Evolutionary conservation across 257 asterid genomes (phyloP), one percentile per base, ranked within the genome.

Genomic region (Ligustrum vulgare): DNA sequence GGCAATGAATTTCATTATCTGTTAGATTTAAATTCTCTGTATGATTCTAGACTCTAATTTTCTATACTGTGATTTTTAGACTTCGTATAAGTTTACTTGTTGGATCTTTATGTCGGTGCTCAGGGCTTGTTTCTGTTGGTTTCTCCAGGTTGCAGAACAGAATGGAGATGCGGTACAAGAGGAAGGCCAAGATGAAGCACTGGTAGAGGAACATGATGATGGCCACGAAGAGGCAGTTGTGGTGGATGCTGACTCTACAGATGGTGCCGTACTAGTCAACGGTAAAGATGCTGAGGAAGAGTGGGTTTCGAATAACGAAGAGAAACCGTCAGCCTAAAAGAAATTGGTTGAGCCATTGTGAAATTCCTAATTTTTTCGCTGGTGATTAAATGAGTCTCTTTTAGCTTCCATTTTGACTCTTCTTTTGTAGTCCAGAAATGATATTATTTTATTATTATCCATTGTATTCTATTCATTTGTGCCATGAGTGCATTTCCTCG

Each of bases 291-390:
- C 84, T 75, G 96, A 86, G 81, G 94, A 93, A 91, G 87, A 89
- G 94, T 88, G 96, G 96, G 97, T 96, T 93, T 91, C 86, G 92
- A 85, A 95, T 84, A 84, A 84, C 86, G 94, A 88, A 85, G 98
- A 86, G 87, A 91, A 93, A 84, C 78, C 85, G 81, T 86, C 97
- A 87, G 93, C 87, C 86, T 93, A 89, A 89, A 88, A 85, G 91
- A 90, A 80, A 81, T 87, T 89, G 90, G 89, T 84, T 91, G 89
- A 91, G 82, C 86, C 85, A 35, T 85, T 84, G 88, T 89, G 90
- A 84, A 84, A 82, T 78, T 91, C 67, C 81, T 91, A 83, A 86
- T 93, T 89, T 87, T 84, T 81, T 84, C 79, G 80, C 89, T 81
- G 97, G 95, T 89, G 91, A 92, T 90, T 86, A 84, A 85, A 86